Percentiles rank a stretch among this genome's conserved stretches.
Conservation (phyloP, 805 yeast genomes). For the Candida nanaspora region DNA sequence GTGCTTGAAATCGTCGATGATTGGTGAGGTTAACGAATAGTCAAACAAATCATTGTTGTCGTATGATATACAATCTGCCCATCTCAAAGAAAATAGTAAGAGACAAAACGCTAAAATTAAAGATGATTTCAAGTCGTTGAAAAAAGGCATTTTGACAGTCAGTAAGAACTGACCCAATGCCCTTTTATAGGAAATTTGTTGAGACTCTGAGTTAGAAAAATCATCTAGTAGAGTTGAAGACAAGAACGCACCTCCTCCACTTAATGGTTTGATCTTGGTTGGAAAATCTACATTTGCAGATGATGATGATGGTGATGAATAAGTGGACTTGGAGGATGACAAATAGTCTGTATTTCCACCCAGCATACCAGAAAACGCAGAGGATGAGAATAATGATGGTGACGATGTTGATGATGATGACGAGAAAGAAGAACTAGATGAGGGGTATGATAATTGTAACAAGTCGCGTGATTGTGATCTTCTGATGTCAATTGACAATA, state of each 20-base stretch:
- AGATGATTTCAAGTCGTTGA: conserved; percentile 8
- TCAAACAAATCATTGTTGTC: neutral
- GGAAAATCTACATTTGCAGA: neutral
- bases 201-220: conserved; percentile 1
- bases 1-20: neutral
- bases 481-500: conserved; percentile 59
- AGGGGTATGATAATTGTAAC: conserved; percentile 17
- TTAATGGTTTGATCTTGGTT: conserved; percentile 6
- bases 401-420: neutral
- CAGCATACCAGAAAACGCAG: no score
- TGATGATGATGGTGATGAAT: neutral
- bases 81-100: neutral
- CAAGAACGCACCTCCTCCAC: conserved; percentile 14
- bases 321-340: neutral
- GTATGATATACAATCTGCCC: neutral
- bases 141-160: conserved; percentile 30
- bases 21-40: neutral
- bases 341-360: no score
- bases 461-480: conserved; percentile 56
- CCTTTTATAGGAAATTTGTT: conserved; percentile 11
- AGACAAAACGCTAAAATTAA: neutral
- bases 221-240: conserved; percentile 12
- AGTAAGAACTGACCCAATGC: conserved; percentile 24
- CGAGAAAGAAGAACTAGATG: neutral
- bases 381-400: neutral